Conservation (phyloP, 2,329 filamentous ascomycete genomes). For the Ceratocystis lukuohia region DNA sequence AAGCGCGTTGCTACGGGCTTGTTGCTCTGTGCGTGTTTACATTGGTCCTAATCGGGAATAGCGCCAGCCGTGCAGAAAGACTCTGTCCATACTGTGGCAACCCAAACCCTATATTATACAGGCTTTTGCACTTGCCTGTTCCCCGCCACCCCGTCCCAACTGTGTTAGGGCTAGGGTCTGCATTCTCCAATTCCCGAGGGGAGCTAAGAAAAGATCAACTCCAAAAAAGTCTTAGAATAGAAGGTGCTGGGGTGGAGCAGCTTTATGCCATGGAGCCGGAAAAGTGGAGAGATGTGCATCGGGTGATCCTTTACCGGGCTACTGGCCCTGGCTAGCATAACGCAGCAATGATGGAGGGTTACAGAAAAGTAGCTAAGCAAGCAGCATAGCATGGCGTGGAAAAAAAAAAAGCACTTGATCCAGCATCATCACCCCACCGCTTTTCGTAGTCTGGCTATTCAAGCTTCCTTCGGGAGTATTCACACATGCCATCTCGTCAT, state of each 20-base stretch:
- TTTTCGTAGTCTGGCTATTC: not conserved
- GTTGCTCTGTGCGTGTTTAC: not conserved
- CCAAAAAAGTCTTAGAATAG: not conserved
- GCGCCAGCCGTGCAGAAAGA: not conserved
- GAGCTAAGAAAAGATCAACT: not conserved
- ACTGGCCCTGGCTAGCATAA: not conserved
- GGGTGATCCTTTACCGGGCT: not conserved
- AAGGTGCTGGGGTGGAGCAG: not conserved
- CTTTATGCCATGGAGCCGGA: not conserved
- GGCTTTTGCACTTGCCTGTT: too few relatives aligned
- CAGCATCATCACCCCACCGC: not conserved
- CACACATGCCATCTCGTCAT: not conserved
- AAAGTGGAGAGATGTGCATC: not conserved
- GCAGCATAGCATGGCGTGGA: not conserved
- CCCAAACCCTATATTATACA: not conserved
- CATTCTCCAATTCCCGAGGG: not conserved
- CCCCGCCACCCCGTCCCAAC: not conserved
- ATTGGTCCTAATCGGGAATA: not conserved
- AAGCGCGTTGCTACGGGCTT: not conserved
- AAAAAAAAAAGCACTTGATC: not conserved
- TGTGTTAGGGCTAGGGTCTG: not conserved
- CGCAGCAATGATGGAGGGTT: not conserved
- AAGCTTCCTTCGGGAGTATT: not conserved
- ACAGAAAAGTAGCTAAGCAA: not conserved
- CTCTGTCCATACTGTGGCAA: not conserved